Evolutionary conservation across 148 eudicot genomes (phyloP).

Genomic region (Rhododendron griersonianum): DNA sequence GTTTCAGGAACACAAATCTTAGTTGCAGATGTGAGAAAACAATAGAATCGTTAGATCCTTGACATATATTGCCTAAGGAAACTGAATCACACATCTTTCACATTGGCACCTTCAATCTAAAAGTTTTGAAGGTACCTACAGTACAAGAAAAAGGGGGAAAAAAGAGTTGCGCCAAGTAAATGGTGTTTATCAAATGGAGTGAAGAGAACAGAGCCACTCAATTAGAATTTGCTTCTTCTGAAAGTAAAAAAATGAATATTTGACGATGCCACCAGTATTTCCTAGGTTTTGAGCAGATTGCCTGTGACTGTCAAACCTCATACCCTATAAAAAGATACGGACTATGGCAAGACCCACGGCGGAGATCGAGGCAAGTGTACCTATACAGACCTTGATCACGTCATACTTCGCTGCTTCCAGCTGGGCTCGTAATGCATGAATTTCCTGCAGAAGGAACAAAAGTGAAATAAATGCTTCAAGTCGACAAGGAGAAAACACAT

Average conservation of each 20-base stretch:
- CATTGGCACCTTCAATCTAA: slow-evolving; percentile 10
- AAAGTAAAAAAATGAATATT: background rate
- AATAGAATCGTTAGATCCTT: background rate
- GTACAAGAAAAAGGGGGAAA: no score
- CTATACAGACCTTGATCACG: slow-evolving; percentile 66
- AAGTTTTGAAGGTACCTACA: slow-evolving; percentile 4
- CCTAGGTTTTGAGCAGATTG: slow-evolving; percentile 4
- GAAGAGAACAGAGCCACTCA: background rate
- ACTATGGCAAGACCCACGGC: slow-evolving; percentile 61
- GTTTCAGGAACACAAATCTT: background rate
- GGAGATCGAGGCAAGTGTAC: slow-evolving; percentile 58
- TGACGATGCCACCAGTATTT: slow-evolving; percentile 15
- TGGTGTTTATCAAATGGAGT: background rate
- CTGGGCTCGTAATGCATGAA: slow-evolving; percentile 50
- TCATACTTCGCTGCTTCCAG: slow-evolving; percentile 67
- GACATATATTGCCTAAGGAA: background rate
- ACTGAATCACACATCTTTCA: background rate
- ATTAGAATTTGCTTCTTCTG: slow-evolving; percentile 2
- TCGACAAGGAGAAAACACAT: background rate
- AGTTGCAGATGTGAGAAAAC: background rate
- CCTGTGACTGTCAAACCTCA: background rate
- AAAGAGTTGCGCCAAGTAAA: background rate
- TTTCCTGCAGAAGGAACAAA: slow-evolving; percentile 35
- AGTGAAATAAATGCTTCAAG: background rate
- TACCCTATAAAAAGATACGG: slow-evolving; percentile 39